A percentile compares a stretch with the other conserved stretches of the same genome.
Conservation (phyloP, 495 filamentous ascomycete genomes). For the Tuber aestivum region DNA sequence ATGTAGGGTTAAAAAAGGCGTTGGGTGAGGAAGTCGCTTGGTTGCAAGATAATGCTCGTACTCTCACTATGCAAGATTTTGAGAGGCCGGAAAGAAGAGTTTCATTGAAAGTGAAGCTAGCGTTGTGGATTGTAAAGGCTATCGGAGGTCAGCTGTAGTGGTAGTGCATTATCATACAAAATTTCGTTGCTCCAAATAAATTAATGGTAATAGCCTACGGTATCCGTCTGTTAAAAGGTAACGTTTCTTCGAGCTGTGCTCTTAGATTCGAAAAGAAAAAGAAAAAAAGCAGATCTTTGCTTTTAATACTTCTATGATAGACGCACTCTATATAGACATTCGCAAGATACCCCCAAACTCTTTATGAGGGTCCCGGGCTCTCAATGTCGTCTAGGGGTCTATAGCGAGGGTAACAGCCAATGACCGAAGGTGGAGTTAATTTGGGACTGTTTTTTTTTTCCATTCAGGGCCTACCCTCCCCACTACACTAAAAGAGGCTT, state of each 20-base stretch:
- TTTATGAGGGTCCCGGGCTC: background rate
- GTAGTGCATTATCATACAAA: background rate
- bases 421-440: conserved; percentile 10
- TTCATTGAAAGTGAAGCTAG: conserved; percentile 73
- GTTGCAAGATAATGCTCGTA: conserved; percentile 64
- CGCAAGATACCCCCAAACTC: background rate
- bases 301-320: background rate
- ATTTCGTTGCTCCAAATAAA: background rate
- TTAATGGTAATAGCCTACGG: background rate
- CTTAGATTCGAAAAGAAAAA: background rate
- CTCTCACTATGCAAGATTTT: conserved; percentile 67
- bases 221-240: background rate
- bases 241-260: background rate
- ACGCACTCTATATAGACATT: background rate
- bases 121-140: conserved; percentile 66
- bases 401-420: background rate
- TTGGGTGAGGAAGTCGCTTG: conserved; percentile 71
- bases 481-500: conserved; percentile 5
- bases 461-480: conserved; percentile 22
- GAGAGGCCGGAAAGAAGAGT: conserved; percentile 73
- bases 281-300: background rate
- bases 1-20: conserved; percentile 63
- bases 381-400: background rate
- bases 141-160: conserved; percentile 36
- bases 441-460: conserved; percentile 21